Base-by-base conservation (phyloP, 1,284 basidiomycete species). In the Crucibulum cyathiforme region DNA sequence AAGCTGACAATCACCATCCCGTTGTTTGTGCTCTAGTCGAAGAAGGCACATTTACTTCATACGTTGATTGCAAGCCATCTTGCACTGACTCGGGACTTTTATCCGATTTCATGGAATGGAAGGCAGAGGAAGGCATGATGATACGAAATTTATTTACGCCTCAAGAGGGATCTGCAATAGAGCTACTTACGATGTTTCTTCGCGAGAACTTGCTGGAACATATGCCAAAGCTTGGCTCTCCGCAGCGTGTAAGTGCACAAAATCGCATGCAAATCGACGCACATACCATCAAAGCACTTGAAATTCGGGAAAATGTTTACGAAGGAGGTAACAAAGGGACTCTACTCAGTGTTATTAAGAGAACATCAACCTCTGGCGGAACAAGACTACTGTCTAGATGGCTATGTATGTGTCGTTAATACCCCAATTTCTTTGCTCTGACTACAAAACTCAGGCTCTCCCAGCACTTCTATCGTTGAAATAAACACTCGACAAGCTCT, bases 191-290 rank as follows among this genome's bases (percentile, higher is more conserved):
- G 4, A 77, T 80, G 4, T 95, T 90, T 71, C 82, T 97, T 53
- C 83, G 82, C 64, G 81, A 80, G 46, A 90, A 93, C 61, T 81
- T 97, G 9, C 76, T 95, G 67, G 94, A 95, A 54, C 82, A 89
- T 64, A 94, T 93, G 89, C 93, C 94, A 5, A 67, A 69, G 13
- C 80, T 94, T 17, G 76, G 82, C 36, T 72, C 77, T 13, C 93
- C 93, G 0, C 83, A 78, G 53, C 85, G 83, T 58, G 92, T 95
- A 71, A 79, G 74, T 8, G 67, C 72, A 2, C 74, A 79, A n/a
- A 76, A 80, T 31, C 82, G 88, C 36, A 95, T 96, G 93, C 92
- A 94, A 67, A 95, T 97, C 60, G 95, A 97, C 72, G 86, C 92
- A 2, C 90, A 96, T 71, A 97, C 96, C 1, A 88, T 97, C 68